phyloP scores from a whole-genome alignment of 2,329 filamentous ascomycete species.

The Ceratocystis smalleyi region DNA sequence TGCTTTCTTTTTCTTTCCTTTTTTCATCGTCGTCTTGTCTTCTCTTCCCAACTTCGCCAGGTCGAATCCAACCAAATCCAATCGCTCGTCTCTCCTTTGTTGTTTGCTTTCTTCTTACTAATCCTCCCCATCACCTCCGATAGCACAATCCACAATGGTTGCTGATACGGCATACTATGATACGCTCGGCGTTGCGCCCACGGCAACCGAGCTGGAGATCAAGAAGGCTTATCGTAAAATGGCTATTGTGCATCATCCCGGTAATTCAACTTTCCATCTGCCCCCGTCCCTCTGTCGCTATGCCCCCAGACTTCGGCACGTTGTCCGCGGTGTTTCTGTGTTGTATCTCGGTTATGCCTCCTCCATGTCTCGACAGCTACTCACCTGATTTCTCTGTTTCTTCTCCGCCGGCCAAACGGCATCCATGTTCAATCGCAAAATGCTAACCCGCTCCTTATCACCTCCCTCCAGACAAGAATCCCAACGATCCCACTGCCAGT shows the following conservation, averaged over 20 bases:
- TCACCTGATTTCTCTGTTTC: neutral
- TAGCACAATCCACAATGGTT: constrained; percentile 43
- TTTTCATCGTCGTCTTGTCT: neutral
- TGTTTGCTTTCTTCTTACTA: neutral
- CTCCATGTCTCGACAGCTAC: neutral
- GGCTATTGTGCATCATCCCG: constrained; percentile 84
- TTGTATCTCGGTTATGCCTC: neutral
- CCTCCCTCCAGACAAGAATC: constrained; percentile 68
- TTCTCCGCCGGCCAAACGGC: neutral
- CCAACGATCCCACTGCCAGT: constrained; percentile 83
- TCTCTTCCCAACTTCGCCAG: neutral
- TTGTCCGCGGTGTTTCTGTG: neutral
- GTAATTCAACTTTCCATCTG: constrained; percentile 29
- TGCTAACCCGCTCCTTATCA: constrained; percentile 1
- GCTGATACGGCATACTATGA: constrained; percentile 84
- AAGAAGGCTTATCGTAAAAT: constrained; percentile 94
- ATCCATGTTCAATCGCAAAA: neutral
- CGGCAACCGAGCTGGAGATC: constrained; percentile 79
- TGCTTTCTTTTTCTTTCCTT: constrained; percentile 2
- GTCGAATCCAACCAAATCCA: too few species aligned
- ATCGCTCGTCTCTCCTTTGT: constrained; percentile 2
- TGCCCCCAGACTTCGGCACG: neutral
- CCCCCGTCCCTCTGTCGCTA: neutral
- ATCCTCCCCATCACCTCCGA: neutral
- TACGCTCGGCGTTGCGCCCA: constrained; percentile 66